phyloP scores from a whole-genome alignment of 208 protist species.

The Leishmania mexicana region DNA sequence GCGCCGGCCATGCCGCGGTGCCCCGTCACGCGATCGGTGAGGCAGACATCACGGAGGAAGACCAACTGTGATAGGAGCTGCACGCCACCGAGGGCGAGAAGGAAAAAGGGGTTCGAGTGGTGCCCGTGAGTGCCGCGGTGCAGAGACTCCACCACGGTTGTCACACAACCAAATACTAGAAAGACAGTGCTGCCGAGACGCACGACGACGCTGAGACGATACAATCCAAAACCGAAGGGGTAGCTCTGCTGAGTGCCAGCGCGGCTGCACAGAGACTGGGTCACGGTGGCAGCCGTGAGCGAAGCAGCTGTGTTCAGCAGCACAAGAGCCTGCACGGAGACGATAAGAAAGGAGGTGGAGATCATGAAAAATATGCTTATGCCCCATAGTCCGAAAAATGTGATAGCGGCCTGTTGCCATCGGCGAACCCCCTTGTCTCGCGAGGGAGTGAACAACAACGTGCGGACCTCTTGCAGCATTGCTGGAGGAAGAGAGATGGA shows the following conservation, averaged over 20 bases:
- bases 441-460: conserved; percentile 27
- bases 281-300: conserved; percentile 42
- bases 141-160: conserved; percentile 48
- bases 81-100: conserved; percentile 25
- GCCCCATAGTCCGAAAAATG: conserved; percentile 49
- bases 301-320: conserved; percentile 48
- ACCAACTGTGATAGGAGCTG: conserved; percentile 45
- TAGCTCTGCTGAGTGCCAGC: conserved; percentile 12
- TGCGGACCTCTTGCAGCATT: conserved; percentile 12
- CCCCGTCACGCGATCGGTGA: conserved; percentile 58
- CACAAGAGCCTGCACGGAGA: conserved; percentile 46
- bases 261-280: conserved; percentile 21
- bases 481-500: no score
- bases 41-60: conserved; percentile 49
- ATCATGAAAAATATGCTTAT: conserved; percentile 38
- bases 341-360: conserved; percentile 36
- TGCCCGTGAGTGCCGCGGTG: conserved; percentile 46
- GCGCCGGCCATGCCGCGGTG: conserved; percentile 24
- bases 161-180: conserved; percentile 62
- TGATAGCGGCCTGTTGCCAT: conserved; percentile 22
- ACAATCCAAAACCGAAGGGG: conserved; percentile 57
- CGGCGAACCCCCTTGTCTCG: conserved; percentile 21
- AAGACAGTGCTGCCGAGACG: conserved; percentile 58
- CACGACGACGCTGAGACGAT: conserved; percentile 51
- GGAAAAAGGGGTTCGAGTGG: conserved; percentile 27